These are phyloP conservation scores for Salix suchowensis DNA, from an alignment of 345 rosid genomes.

Conservation along the genomic window DNA sequence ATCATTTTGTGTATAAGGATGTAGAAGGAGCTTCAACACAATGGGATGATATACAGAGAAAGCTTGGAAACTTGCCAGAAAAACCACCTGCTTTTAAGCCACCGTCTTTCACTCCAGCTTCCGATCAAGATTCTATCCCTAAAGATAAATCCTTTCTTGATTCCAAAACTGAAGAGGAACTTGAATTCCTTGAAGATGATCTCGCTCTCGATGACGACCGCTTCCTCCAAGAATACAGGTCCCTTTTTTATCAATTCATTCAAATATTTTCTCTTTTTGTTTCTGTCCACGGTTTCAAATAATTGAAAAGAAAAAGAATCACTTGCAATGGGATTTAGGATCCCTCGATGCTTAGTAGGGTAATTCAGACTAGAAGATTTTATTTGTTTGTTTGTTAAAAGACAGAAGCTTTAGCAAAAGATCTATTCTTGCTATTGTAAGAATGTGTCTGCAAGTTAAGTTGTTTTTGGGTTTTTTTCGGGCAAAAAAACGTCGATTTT, in stretches of 20 bases:
- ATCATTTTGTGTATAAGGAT: constrained; percentile 93
- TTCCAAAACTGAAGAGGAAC: constrained; percentile 70
- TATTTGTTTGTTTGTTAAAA: too few species aligned
- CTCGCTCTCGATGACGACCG: constrained; percentile 77
- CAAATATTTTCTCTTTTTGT: too few species aligned
- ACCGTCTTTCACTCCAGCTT: constrained; percentile 61
- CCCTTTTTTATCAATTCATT: background rate
- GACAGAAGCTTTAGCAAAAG: too few species aligned
- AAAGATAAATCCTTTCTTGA: constrained; percentile 80
- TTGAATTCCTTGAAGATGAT: constrained; percentile 68
- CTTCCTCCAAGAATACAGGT: constrained; percentile 92
- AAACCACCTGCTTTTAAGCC: constrained; percentile 91
- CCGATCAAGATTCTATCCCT: constrained; percentile 59
- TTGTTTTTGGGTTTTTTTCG: too few species aligned
- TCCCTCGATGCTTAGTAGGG: too few species aligned
- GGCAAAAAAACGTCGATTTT: too few species aligned
- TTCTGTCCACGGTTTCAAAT: background rate
- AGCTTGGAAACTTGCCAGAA: constrained; percentile 79
- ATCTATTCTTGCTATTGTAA: too few species aligned
- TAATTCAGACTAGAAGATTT: too few species aligned
- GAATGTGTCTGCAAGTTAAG: too few species aligned
- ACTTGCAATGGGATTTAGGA: too few species aligned
- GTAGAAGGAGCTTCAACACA: constrained; percentile 94
- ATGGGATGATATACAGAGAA: constrained; percentile 98
- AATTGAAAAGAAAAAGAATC: background rate